Evolutionary conservation across 192 early-diverging fungal genomes (phyloP).

Genomic region (Backusella australiensis): DNA sequence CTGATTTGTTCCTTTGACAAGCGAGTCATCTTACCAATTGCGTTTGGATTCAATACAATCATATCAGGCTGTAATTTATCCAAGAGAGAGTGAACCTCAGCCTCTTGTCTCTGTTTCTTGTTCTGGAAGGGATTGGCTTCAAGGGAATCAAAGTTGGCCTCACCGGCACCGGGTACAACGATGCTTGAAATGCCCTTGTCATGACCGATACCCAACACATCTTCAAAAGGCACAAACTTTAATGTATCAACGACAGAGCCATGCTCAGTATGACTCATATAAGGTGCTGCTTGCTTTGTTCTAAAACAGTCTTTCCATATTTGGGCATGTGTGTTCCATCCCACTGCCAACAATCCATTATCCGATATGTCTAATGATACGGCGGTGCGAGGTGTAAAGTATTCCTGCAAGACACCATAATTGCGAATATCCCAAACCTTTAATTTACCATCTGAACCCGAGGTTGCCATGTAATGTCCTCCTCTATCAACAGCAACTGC

Average conservation of each 20-base stretch:
- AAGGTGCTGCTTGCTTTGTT: slow-evolving; percentile 76
- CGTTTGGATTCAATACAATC: slow-evolving; percentile 80
- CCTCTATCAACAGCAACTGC: slow-evolving; percentile 79
- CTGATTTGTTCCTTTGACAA: slow-evolving; percentile 55
- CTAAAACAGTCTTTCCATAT: slow-evolving; percentile 90
- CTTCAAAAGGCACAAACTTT: slow-evolving; percentile 92
- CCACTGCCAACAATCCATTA: slow-evolving; percentile 79
- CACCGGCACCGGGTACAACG: slow-evolving; percentile 91
- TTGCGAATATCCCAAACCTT: slow-evolving; percentile 93
- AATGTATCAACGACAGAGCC: slow-evolving; percentile 51
- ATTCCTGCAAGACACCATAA: slow-evolving; percentile 78
- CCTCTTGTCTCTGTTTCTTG: slow-evolving; percentile 80
- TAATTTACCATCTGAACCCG: slow-evolving; percentile 85
- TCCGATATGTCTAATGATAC: slow-evolving; percentile 81
- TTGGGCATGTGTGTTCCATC: slow-evolving; percentile 73
- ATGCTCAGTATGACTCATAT: slow-evolving; percentile 79
- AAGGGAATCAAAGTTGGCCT: slow-evolving; percentile 94
- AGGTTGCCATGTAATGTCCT: slow-evolving; percentile 86
- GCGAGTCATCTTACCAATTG: slow-evolving; percentile 79
- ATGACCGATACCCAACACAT: slow-evolving; percentile 89
- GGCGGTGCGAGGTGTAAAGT: slow-evolving; percentile 76
- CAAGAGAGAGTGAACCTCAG: slow-evolving; percentile 83
- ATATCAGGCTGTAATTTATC: slow-evolving; percentile 95
- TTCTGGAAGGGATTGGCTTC: slow-evolving; percentile 94
- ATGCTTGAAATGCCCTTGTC: slow-evolving; percentile 72